A percentile compares a stretch with the other conserved stretches of the same genome.
phyloP scores from a whole-genome alignment of 768 basidiomycete species.

The Termitomyces sp. region DNA sequence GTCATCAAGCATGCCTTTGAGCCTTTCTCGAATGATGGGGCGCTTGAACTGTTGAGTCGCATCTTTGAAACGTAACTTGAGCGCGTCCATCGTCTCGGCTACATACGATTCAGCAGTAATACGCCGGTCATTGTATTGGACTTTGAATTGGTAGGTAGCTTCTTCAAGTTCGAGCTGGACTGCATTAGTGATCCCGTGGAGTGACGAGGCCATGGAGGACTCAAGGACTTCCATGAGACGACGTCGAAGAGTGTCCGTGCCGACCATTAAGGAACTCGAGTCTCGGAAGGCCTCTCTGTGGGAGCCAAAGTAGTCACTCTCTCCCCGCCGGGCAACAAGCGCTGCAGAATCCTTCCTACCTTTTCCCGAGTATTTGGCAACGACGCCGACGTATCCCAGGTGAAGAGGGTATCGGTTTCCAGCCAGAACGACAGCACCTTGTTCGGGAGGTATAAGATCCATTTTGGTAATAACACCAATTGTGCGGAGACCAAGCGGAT shows the following conservation, averaged over 20 bases:
- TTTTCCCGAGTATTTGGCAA: conserved; percentile 72
- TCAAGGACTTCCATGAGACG: conserved; percentile 97
- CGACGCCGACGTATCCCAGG: conserved; percentile 95
- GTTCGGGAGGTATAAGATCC: conserved; percentile 88
- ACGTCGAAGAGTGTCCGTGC: conserved; percentile 84
- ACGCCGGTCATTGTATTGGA: conserved; percentile 93
- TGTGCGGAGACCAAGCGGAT: conserved; percentile 91
- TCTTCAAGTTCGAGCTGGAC: conserved; percentile 98
- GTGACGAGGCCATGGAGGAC: conserved; percentile 93
- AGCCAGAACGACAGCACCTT: conserved; percentile 73
- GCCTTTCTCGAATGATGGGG: conserved; percentile 80
- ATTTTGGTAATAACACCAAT: conserved; percentile 99
- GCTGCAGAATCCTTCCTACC: conserved; percentile 43
- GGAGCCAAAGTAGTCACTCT: conserved; percentile 62
- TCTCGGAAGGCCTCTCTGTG: conserved; percentile 59
- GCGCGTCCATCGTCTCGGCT: conserved; percentile 90
- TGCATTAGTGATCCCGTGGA: conserved; percentile 95
- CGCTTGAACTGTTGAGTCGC: conserved; percentile 83
- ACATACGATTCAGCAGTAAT: conserved; percentile 96
- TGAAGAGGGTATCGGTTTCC: conserved; percentile 97
- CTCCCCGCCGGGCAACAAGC: conserved; percentile 47
- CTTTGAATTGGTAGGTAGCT: conserved; percentile 98
- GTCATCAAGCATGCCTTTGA: conserved; percentile 92
- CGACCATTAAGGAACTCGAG: conserved; percentile 74
- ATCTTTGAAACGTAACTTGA: conserved; percentile 88